A percentile compares a stretch with the other conserved stretches of the same genome.
These are phyloP conservation scores for Takakia lepidozioides DNA, from an alignment of 225 moss, liverwort and hornwort genomes.

Conservation along the genomic window DNA sequence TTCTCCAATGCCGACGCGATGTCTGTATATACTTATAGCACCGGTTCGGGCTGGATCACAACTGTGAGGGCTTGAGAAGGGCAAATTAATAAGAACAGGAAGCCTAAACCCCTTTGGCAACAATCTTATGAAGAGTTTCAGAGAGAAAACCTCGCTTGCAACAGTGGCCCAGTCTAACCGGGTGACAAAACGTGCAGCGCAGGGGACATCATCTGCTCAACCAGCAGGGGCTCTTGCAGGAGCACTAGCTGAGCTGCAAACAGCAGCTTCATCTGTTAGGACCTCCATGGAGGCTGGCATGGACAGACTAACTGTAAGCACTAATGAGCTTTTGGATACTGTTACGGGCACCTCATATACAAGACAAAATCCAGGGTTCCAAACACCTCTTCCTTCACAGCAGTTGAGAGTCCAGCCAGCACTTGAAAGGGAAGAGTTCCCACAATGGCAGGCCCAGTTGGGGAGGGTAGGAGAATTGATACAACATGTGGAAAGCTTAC, in stretches of 20 bases:
- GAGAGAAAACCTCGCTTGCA: constrained; percentile 29
- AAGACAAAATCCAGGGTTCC: constrained; percentile 12
- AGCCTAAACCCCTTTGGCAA: constrained; percentile 50
- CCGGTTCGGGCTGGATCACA: constrained; percentile 48
- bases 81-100: constrained; percentile 39
- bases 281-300: constrained; percentile 62
- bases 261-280: constrained; percentile 34
- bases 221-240: constrained; percentile 29
- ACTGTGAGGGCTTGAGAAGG: constrained; percentile 61
- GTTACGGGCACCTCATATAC: too few relatives aligned
- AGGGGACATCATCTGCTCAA: constrained; percentile 30
- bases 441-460: constrained; percentile 65
- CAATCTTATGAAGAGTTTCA: constrained; percentile 59
- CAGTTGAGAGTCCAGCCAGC: constrained; percentile 10
- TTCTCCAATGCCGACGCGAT: constrained; percentile 46
- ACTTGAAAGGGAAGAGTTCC: constrained; percentile 57
- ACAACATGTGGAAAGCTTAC: constrained; percentile 70
- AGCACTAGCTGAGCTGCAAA: constrained; percentile 22
- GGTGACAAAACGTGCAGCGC: constrained; percentile 12
- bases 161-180: constrained; percentile 14
- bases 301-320: constrained; percentile 37
- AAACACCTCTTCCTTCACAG: constrained; percentile 9
- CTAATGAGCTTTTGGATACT: constrained; percentile 21
- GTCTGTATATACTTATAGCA: constrained; percentile 59
- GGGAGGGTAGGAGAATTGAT: constrained; percentile 53